These are phyloP conservation scores for Phylloboletellus chloephorus DNA, from an alignment of 1,284 basidiomycete species.

Conservation along the genomic window DNA sequence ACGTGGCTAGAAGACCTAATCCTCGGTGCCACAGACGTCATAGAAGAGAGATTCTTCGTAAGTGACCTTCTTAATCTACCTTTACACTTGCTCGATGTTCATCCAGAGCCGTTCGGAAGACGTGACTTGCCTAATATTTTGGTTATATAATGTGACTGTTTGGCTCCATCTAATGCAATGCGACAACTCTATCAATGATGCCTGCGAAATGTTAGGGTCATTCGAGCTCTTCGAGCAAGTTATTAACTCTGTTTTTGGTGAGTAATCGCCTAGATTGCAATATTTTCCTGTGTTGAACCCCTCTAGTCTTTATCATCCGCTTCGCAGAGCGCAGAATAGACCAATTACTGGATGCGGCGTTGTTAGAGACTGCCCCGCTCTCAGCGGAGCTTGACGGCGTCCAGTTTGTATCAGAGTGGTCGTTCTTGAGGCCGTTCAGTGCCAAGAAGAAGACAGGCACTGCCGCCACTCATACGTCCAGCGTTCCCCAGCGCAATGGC, in stretches of 20 bases:
- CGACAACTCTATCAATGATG: conserved; percentile 68
- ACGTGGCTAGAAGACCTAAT: conserved; percentile 90
- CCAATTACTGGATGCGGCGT: conserved; percentile 72
- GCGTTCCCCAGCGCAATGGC: conserved; percentile 35
- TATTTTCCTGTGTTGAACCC: conserved; percentile 9
- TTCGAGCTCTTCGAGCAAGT: conserved; percentile 82
- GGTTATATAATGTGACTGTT: conserved; percentile 88
- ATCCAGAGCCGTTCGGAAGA: conserved; percentile 76
- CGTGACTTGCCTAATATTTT: conserved; percentile 83
- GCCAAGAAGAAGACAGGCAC: conserved; percentile 55
- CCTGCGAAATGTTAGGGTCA: conserved; percentile 76
- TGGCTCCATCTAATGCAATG: conserved; percentile 88
- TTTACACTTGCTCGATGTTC: conserved; percentile 10
- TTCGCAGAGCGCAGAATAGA: conserved; percentile 89
- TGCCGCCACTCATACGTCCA: conserved; percentile 29
- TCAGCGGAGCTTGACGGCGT: conserved; percentile 77
- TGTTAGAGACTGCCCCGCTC: conserved; percentile 81
- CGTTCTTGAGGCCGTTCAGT: conserved; percentile 76
- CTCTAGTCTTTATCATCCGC: conserved; percentile 87
- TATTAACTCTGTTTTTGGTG: conserved; percentile 91
- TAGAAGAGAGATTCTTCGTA: conserved; percentile 90
- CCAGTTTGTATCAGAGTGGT: conserved; percentile 96
- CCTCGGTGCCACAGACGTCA: conserved; percentile 83
- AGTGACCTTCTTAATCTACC: conserved; percentile 32
- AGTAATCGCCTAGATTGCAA: conserved; percentile 16